A percentile compares a stretch with the other conserved stretches of the same genome.
Conservation (phyloP, 345 rosid genomes). For the Ricinus communis region DNA sequence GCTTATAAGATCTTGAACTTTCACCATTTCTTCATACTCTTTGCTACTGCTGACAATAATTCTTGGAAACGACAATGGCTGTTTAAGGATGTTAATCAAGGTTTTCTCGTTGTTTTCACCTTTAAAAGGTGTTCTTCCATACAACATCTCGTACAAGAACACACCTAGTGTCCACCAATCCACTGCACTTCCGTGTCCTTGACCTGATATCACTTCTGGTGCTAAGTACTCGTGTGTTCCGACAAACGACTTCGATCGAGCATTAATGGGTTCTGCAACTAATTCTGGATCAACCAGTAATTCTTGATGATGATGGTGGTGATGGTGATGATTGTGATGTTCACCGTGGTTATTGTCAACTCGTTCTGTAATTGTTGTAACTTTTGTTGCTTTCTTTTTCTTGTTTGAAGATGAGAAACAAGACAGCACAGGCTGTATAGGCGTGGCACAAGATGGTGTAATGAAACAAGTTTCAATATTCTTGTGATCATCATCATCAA, state of each 20-base stretch:
- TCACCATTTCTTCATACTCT: conserved; percentile 63
- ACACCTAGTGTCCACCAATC: conserved; percentile 98
- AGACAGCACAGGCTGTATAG: conserved; percentile 64
- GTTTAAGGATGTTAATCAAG: conserved; percentile 72
- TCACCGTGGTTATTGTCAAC: conserved; percentile 28
- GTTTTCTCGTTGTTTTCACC: conserved; percentile 91
- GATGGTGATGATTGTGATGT: background rate
- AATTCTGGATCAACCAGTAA: conserved; percentile 41
- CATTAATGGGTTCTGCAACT: conserved; percentile 76
- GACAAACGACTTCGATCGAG: conserved; percentile 78
- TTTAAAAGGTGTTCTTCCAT: conserved; percentile 84
- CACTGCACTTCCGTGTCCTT: conserved; percentile 93
- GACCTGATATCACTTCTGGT: conserved; percentile 93
- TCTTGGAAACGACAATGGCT: conserved; percentile 77
- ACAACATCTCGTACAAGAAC: conserved; percentile 82
- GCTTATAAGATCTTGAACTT: conserved; percentile 68
- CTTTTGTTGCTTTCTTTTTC: conserved; percentile 32
- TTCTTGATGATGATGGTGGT: conserved; percentile 3
- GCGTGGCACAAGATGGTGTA: conserved; percentile 58
- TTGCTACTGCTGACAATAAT: conserved; percentile 44
- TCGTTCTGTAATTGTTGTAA: conserved; percentile 53
- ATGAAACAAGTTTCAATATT: conserved; percentile 35
- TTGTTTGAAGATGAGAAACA: conserved; percentile 53
- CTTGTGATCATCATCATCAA: conserved; percentile 19
- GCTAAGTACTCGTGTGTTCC: conserved; percentile 97